These are phyloP conservation scores for Cadophora malorum DNA, from an alignment of 2,329 filamentous ascomycete species.

Conservation along the genomic window DNA sequence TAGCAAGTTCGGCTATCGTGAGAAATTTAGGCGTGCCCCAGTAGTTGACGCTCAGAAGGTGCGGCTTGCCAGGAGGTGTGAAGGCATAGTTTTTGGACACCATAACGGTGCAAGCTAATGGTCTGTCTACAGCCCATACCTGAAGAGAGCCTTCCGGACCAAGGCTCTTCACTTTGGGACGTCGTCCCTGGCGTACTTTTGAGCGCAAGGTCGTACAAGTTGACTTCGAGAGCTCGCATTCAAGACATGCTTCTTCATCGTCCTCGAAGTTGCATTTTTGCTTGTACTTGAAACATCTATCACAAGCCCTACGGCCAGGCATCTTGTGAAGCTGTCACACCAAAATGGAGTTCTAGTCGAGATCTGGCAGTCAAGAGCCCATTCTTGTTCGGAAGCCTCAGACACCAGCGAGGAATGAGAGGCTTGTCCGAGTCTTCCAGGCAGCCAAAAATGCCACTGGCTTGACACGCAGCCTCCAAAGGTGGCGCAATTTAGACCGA, in stretches of 20 bases:
- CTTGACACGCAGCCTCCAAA: background rate
- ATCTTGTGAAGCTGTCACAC: background rate
- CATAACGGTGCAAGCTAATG: background rate
- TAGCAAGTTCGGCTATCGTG: conserved; percentile 11
- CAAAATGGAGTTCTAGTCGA: background rate
- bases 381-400: background rate
- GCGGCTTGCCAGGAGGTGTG: background rate
- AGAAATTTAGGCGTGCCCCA: conserved; percentile 2
- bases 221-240: conserved; percentile 8
- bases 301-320: conserved; percentile 10
- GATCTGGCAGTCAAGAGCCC: background rate
- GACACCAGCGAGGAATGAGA: no score
- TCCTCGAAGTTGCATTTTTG: conserved; percentile 7
- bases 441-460: background rate
- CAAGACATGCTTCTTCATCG: conserved; percentile 9
- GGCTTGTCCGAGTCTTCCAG: background rate
- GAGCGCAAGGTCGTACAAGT: background rate
- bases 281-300: conserved; percentile 16
- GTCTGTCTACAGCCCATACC: background rate
- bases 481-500: background rate
- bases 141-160: conserved; percentile 7
- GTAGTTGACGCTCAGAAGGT: background rate
- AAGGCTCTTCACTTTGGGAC: conserved; percentile 6
- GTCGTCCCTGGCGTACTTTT: conserved; percentile 1
- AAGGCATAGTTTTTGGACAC: background rate